A percentile compares a stretch with the other conserved stretches of the same genome.
These are phyloP conservation scores for Neospora caninum DNA, from an alignment of 169 alveolate species.

Conservation along the genomic window DNA sequence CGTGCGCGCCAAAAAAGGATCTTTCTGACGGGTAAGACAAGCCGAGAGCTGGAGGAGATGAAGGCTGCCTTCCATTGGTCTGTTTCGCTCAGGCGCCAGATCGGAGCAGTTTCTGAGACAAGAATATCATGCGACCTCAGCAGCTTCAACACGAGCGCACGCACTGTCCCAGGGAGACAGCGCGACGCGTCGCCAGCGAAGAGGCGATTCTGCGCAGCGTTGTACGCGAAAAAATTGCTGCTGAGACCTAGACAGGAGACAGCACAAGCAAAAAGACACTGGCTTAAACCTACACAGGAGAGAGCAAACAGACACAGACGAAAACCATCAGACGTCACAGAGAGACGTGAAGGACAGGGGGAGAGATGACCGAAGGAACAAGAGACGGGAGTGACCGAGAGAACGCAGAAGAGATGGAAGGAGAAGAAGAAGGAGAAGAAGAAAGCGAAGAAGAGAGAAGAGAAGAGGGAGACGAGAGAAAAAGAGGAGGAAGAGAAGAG, in stretches of 20 bases:
- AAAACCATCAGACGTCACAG: too few relatives aligned
- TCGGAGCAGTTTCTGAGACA: background rate
- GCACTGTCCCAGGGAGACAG: slow-evolving; percentile 2
- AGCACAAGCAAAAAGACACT: too few relatives aligned
- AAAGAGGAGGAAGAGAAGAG: too few relatives aligned
- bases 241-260: background rate
- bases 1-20: background rate
- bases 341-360: background rate
- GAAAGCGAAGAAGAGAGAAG: background rate
- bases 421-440: background rate
- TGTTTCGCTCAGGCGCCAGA: background rate
- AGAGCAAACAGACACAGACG: too few relatives aligned
- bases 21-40: background rate
- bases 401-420: background rate
- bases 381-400: background rate
- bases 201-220: background rate
- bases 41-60: background rate
- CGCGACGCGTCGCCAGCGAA: background rate
- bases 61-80: background rate
- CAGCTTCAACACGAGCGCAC: background rate
- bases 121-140: background rate
- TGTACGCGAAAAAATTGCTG: slow-evolving; percentile 22
- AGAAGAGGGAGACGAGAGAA: background rate
- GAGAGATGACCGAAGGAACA: background rate
- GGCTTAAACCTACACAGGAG: too few relatives aligned